Conservation (phyloP, 148 eudicot genomes). For the Cornus suecica region DNA sequence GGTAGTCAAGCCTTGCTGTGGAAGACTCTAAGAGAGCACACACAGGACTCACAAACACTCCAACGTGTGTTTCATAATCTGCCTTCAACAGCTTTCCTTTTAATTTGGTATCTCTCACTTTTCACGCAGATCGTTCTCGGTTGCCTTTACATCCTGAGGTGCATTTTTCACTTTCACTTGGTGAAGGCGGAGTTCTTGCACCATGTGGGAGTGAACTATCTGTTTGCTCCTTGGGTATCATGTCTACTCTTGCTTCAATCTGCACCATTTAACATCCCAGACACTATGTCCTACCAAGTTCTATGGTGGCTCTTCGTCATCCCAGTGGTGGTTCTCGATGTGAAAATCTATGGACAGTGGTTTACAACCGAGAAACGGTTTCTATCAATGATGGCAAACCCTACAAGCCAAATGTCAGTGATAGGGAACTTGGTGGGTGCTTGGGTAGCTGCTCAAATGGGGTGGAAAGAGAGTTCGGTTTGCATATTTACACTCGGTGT, state of each 20-base stretch:
- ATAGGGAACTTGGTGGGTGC: slow-evolving; percentile 45
- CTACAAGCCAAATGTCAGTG: slow-evolving; percentile 44
- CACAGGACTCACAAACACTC: slow-evolving; percentile 9
- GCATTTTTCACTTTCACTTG: slow-evolving; percentile 27
- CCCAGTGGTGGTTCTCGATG: slow-evolving; percentile 37
- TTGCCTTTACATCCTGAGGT: slow-evolving; percentile 26
- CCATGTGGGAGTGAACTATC: slow-evolving; percentile 43
- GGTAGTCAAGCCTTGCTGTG: slow-evolving; percentile 45
- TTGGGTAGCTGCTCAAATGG: slow-evolving; percentile 37
- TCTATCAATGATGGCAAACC: slow-evolving; percentile 40
- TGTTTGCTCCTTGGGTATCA: slow-evolving; percentile 47
- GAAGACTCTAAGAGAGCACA: slow-evolving; percentile 34
- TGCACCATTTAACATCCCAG: slow-evolving; percentile 18
- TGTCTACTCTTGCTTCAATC: slow-evolving; percentile 42
- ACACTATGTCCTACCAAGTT: slow-evolving; percentile 8
- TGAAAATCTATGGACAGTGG: slow-evolving; percentile 55
- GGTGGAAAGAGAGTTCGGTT: slow-evolving; percentile 41
- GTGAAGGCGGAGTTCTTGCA: slow-evolving; percentile 38
- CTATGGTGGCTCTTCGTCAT: slow-evolving; percentile 36
- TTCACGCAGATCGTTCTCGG: slow-evolving; percentile 13
- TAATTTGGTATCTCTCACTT: slow-evolving; percentile 38
- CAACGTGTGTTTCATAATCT: slow-evolving; percentile 15
- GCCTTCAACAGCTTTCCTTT: slow-evolving; percentile 27
- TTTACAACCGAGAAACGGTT: slow-evolving; percentile 40
- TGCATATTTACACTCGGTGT: slow-evolving; percentile 40